phyloP scores from a whole-genome alignment of 2,329 filamentous ascomycete genomes.

The Plectosphaerella cucumerina region DNA sequence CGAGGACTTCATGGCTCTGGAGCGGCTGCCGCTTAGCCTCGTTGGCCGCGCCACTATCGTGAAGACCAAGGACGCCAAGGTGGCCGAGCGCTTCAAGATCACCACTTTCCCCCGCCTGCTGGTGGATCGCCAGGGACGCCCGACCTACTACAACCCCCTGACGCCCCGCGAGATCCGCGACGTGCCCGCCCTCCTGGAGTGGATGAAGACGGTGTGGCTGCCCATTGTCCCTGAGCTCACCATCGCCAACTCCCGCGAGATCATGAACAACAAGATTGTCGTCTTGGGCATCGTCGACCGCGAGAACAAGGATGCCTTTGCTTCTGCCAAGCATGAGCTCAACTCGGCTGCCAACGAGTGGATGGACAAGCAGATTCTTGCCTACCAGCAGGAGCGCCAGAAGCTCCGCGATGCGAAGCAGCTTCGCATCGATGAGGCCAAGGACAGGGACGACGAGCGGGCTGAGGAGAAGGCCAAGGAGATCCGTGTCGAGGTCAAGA shows the following conservation, averaged over 20 bases:
- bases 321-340: slow-evolving; percentile 76
- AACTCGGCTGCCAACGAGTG: slow-evolving; percentile 95
- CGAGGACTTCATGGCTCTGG: slow-evolving; percentile 87
- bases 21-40: slow-evolving; percentile 79
- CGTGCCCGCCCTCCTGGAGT: slow-evolving; percentile 69
- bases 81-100: slow-evolving; percentile 86
- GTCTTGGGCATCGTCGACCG: slow-evolving; percentile 85
- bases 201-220: slow-evolving; percentile 97
- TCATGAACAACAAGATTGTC: slow-evolving; percentile 94
- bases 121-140: slow-evolving; percentile 82
- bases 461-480: slow-evolving; percentile 83
- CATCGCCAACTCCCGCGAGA: slow-evolving; percentile 83
- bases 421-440: slow-evolving; percentile 90
- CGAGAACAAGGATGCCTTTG: slow-evolving; percentile 74
- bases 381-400: slow-evolving; percentile 89
- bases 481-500: slow-evolving; percentile 83
- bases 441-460: slow-evolving; percentile 86
- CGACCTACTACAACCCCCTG: slow-evolving; percentile 84
- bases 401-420: slow-evolving; percentile 94
- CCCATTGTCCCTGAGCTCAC: slow-evolving; percentile 94
- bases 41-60: slow-evolving; percentile 91
- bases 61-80: slow-evolving; percentile 74
- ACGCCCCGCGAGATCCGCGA: slow-evolving; percentile 92
- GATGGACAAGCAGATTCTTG: slow-evolving; percentile 93
- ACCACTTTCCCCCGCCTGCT: slow-evolving; percentile 93